Evolutionary conservation across 2,329 filamentous ascomycete species (phyloP).

Genomic region (Metarhizium sp.): DNA sequence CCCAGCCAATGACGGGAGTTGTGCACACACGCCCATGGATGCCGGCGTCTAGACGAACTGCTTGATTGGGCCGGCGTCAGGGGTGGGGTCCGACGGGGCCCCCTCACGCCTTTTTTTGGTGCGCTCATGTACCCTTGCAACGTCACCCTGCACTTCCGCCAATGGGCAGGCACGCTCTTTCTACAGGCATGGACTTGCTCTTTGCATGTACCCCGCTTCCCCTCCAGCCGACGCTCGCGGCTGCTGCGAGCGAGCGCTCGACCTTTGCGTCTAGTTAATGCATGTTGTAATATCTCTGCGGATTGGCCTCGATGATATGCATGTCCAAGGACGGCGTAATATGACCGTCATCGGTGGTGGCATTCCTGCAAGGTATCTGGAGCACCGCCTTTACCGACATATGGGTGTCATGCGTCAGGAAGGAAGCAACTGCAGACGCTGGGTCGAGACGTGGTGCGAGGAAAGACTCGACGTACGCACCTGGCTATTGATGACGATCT

Average conservation of each 20-base stretch:
- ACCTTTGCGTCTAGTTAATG: not conserved
- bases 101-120: too few relatives aligned
- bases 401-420: not conserved
- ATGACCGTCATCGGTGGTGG: not conserved
- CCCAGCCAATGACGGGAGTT: slow-evolving; percentile 3
- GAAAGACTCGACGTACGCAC: too few relatives aligned
- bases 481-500: too few relatives aligned
- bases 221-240: too few relatives aligned
- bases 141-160: not conserved
- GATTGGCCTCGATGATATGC: not conserved
- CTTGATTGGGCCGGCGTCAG: slow-evolving; percentile 12
- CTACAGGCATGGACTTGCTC: too few relatives aligned
- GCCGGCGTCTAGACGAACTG: slow-evolving; percentile 14
- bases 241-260: too few relatives aligned
- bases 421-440: not conserved
- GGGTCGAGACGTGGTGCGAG: too few relatives aligned
- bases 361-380: not conserved
- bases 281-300: not conserved
- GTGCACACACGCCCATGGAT: slow-evolving; percentile 1
- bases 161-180: not conserved
- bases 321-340: not conserved
- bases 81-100: not conserved
- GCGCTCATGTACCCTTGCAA: not conserved
- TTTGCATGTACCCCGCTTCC: too few relatives aligned
- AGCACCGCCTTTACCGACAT: not conserved